These are phyloP conservation scores for Solanum tarijense DNA, from an alignment of 257 asterid species.

Conservation along the genomic window DNA sequence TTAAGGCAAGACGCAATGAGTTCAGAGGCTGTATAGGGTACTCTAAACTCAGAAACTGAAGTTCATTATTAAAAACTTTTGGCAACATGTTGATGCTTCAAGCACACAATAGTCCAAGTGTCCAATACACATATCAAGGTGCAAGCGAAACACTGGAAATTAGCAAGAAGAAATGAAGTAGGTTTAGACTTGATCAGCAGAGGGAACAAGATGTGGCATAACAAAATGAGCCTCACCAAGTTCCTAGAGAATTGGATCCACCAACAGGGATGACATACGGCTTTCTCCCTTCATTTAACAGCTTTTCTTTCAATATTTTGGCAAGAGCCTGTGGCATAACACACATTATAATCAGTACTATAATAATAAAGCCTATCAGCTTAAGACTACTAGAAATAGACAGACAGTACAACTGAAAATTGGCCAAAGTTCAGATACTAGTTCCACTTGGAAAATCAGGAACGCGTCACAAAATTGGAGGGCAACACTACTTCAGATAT, in stretches of 20 bases:
- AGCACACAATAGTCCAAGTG: not conserved
- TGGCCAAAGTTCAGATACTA: not conserved
- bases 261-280: constrained; percentile 95
- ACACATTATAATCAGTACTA: constrained; percentile 1
- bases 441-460: not conserved
- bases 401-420: not conserved
- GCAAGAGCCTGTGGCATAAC: constrained; percentile 59
- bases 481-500: not conserved
- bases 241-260: constrained; percentile 91
- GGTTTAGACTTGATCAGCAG: not conserved
- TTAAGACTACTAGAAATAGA: not conserved
- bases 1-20: not conserved
- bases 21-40: not conserved
- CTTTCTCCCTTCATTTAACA: constrained; percentile 76
- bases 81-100: not conserved
- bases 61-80: not conserved
- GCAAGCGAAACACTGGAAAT: not conserved
- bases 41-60: not conserved
- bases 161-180: not conserved
- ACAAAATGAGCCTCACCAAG: constrained; percentile 51
- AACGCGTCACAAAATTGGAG: not conserved
- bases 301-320: constrained; percentile 58
- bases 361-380: not conserved
- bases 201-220: not conserved
- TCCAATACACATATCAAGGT: not conserved